phyloP scores from a whole-genome alignment of 164 flowering plant species.

The Stephania japonica region DNA sequence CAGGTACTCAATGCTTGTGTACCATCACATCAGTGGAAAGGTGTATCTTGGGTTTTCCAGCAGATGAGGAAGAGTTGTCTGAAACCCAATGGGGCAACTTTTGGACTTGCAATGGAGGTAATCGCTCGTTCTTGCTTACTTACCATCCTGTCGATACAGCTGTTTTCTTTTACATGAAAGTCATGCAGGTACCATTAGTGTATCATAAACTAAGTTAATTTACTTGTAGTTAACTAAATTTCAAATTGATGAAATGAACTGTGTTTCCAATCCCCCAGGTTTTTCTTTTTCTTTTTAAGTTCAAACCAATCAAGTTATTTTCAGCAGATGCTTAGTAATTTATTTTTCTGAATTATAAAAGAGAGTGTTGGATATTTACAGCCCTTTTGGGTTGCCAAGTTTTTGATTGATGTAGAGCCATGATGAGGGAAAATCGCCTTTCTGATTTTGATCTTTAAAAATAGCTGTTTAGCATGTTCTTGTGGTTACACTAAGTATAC shows the following conservation, averaged over 20 bases:
- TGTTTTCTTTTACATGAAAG: background rate
- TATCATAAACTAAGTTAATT: background rate
- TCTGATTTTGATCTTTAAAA: too few species aligned
- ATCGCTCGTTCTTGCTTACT: slow-evolving; percentile 1
- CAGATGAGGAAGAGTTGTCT: slow-evolving; percentile 68
- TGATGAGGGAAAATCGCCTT: too few species aligned
- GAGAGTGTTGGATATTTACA: too few species aligned
- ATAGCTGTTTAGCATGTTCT: too few species aligned
- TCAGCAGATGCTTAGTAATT: too few species aligned
- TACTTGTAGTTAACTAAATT: background rate
- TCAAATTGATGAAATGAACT: background rate
- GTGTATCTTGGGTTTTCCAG: slow-evolving; percentile 84
- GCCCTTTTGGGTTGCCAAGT: background rate
- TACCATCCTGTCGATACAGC: background rate
- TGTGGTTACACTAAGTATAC: too few species aligned
- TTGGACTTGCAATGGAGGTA: slow-evolving; percentile 99
- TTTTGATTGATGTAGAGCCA: too few species aligned
- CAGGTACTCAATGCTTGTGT: slow-evolving; percentile 93
- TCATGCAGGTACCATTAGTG: background rate
- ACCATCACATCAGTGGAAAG: slow-evolving; percentile 72
- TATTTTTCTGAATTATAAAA: background rate
- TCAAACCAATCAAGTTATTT: too few species aligned
- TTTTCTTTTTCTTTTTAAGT: too few species aligned
- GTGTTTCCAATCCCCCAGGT: background rate
- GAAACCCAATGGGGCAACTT: slow-evolving; percentile 79